Evolutionary conservation across 1,139 yeast genomes (phyloP).

Genomic region (Candida glucosophila): DNA sequence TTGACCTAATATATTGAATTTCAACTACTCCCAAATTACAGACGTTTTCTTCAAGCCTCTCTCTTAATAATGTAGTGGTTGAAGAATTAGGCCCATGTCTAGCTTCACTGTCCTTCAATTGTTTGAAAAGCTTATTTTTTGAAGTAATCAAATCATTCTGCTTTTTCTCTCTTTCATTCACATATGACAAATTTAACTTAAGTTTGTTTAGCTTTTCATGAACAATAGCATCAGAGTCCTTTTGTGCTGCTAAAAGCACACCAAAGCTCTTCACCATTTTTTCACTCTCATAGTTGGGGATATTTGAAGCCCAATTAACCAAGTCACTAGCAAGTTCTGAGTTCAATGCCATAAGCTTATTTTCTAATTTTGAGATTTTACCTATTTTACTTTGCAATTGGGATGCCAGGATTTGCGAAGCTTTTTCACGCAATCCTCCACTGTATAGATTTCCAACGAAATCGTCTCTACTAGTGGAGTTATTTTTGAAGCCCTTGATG

Average conservation of each 20-base stretch:
- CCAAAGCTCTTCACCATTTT: constrained; percentile 32
- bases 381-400: constrained; percentile 15
- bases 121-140: constrained; percentile 25
- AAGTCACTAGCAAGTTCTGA: constrained; percentile 30
- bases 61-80: constrained; percentile 31
- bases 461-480: constrained; percentile 1
- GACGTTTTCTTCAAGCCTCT: constrained; percentile 41
- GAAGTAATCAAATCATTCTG: constrained; percentile 24
- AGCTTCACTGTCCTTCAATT: constrained; percentile 31
- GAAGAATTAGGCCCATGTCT: constrained; percentile 38
- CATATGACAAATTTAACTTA: constrained; percentile 32
- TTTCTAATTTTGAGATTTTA: constrained; percentile 25
- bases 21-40: constrained; percentile 43
- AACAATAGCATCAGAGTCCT: constrained; percentile 19
- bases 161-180: constrained; percentile 44
- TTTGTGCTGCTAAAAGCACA: constrained; percentile 26
- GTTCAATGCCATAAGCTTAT: constrained; percentile 22
- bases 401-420: constrained; percentile 8
- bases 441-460: constrained; percentile 2
- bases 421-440: constrained; percentile 3
- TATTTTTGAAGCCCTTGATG: constrained; percentile 9
- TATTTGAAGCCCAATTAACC: constrained; percentile 29
- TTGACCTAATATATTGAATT: constrained; percentile 40
- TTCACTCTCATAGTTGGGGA: constrained; percentile 33
- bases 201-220: constrained; percentile 34